Conservation (phyloP, 805 yeast genomes). For the Nakazawaea ambrosiae region DNA sequence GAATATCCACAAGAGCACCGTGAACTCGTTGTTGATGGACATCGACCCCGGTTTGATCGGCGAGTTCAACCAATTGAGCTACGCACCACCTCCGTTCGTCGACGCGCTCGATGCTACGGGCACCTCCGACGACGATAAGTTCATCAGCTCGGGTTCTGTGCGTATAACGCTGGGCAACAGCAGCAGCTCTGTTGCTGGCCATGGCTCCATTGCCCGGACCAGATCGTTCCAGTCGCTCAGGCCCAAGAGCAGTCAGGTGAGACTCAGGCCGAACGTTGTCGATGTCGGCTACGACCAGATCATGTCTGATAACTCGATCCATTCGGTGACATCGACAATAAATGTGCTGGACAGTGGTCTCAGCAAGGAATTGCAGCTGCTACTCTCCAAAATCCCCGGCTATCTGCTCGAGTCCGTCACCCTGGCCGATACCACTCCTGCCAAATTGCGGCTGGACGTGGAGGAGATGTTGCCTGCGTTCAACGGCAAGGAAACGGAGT, state of each 20-base stretch:
- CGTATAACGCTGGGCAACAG: constrained; percentile 17
- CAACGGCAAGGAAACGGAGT: constrained; percentile 75
- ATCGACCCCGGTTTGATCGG: constrained; percentile 22
- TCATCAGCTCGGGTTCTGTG: constrained; percentile 23
- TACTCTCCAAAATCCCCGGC: constrained; percentile 20
- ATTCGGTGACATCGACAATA: constrained; percentile 4
- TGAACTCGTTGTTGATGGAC: constrained; percentile 19
- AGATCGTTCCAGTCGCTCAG: constrained; percentile 11
- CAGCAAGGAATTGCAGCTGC: constrained; percentile 2
- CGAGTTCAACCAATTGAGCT: constrained; percentile 12
- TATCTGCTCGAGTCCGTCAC: constrained; percentile 33
- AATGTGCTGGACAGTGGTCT: neutral
- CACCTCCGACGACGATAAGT: constrained; percentile 6
- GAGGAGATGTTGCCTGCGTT: constrained; percentile 33
- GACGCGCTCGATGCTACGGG: neutral
- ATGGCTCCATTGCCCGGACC: constrained; percentile 8
- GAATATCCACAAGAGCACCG: constrained; percentile 21
- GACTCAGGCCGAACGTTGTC: neutral
- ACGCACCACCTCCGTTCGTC: neutral
- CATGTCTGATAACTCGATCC: constrained; percentile 8
- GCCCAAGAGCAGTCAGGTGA: constrained; percentile 6
- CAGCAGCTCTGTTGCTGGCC: neutral
- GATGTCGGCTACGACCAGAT: neutral
- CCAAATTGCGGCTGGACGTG: constrained; percentile 17
- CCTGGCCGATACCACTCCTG: constrained; percentile 22